A percentile compares a stretch with the other conserved stretches of the same genome.
Conservation (phyloP, 2,329 filamentous ascomycete genomes). For the Colletotrichum limetticola region DNA sequence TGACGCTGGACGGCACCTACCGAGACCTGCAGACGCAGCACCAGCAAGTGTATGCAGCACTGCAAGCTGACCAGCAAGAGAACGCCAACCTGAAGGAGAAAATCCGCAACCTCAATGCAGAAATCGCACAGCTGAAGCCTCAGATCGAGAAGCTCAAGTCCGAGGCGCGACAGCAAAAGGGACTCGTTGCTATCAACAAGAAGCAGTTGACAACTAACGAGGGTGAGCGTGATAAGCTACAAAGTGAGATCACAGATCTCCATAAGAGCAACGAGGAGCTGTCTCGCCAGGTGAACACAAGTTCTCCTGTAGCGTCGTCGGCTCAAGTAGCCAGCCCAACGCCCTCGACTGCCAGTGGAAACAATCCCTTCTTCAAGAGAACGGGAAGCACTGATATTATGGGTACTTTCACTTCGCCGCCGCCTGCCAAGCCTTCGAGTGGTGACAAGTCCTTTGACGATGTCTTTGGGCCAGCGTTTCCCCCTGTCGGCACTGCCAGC, state of each 20-base stretch:
- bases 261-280: slow-evolving; percentile 71
- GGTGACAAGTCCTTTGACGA: slow-evolving; percentile 83
- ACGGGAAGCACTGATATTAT: slow-evolving; percentile 71
- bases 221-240: slow-evolving; percentile 87
- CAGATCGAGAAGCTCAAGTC: slow-evolving; percentile 93
- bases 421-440: slow-evolving; percentile 54
- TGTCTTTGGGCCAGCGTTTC: slow-evolving; percentile 80
- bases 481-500: slow-evolving; percentile 52
- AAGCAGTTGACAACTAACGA: slow-evolving; percentile 95
- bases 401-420: slow-evolving; percentile 62
- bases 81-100: slow-evolving; percentile 87
- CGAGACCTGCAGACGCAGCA: slow-evolving; percentile 87
- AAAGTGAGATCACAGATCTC: slow-evolving; percentile 78
- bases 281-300: slow-evolving; percentile 61
- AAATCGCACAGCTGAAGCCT: slow-evolving; percentile 86
- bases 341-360: slow-evolving; percentile 76
- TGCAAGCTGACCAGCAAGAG: slow-evolving; percentile 90
- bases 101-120: slow-evolving; percentile 83
- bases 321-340: slow-evolving; percentile 75
- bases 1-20: slow-evolving; percentile 82
- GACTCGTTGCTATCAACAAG: slow-evolving; percentile 96
- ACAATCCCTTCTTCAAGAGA: slow-evolving; percentile 93
- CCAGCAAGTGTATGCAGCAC: slow-evolving; percentile 75
- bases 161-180: slow-evolving; percentile 94
- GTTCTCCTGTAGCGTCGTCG: slow-evolving; percentile 58